Base-by-base conservation (phyloP, 2,329 filamentous ascomycete genomes). In the Aspergillus piperis region DNA sequence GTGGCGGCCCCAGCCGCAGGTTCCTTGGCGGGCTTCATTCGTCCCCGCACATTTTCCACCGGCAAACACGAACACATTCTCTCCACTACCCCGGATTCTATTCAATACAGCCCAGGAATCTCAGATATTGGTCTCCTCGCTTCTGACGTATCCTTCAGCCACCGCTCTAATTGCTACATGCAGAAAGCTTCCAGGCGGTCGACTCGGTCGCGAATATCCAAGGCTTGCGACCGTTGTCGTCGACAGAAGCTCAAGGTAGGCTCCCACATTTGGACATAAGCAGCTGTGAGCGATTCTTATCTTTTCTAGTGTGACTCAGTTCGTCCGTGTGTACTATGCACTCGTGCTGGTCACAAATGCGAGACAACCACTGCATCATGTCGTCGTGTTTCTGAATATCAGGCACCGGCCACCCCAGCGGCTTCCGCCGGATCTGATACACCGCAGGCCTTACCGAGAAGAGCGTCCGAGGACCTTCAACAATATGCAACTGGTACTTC, bases 191-290 rank as follows among this genome's bases (percentile, higher is more conserved):
- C 8, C 19, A 19, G 41, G 5, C 15, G 41, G 17, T 44, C 41
- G 10, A 44, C 41, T 23, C 41, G 41, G 41, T 44, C 41, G 19
- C 52, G 52, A 17, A 54, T 38, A 23, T 41, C 52, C 10, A 41
- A 42, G 21, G 52, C 36, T 27, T 54, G 52, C 38, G 52, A 42
- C 52, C 52, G 52, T n/a, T 54, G 52, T 17, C 52, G 52, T 7
- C 52, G 52, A 15, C 52, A 54, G 15, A 54, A 54, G 27, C 52
- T 54, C 52, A 54, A 54, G 52, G 52, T 54, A 39, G 5, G 10
- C 50, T 21, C 30, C 17, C 11, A 36, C 7, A 21, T n/a, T 23
- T 30, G 5, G n/a, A 10, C 3, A 11, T 13, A 8, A 5, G 5
- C 17, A n/a, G 8, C 21, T 17, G 13, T 13, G 7, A 1, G 23